Evolutionary conservation across 2,329 filamentous ascomycete species (phyloP).

Genomic region (Diaporthe velutina): DNA sequence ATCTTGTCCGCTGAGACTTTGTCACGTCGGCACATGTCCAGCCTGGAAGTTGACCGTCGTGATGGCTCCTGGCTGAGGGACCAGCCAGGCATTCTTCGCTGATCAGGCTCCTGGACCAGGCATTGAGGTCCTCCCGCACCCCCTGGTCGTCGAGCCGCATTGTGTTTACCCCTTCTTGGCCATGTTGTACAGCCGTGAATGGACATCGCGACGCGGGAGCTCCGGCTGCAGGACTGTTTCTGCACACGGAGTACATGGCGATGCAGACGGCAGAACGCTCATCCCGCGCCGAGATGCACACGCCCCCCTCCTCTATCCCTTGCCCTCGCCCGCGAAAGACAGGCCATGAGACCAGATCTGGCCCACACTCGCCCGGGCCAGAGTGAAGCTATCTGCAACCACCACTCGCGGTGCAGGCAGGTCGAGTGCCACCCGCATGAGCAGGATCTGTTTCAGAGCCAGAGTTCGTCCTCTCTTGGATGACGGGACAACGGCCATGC

Average conservation of each 20-base stretch:
- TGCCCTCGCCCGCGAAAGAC: background rate
- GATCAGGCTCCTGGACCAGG: background rate
- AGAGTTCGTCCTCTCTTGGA: background rate
- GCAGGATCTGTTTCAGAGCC: constrained; percentile 26
- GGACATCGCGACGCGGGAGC: background rate
- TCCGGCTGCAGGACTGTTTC: background rate
- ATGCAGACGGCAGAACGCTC: background rate
- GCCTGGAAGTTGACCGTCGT: background rate
- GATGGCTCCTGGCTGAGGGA: constrained; percentile 8
- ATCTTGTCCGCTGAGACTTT: background rate
- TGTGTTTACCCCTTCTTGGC: background rate
- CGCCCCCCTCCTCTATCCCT: constrained; percentile 15
- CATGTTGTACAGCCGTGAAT: constrained; percentile 9
- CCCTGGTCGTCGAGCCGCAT: background rate
- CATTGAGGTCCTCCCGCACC: background rate
- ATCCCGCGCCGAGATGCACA: constrained; percentile 14
- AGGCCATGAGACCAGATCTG: background rate
- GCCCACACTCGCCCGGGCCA: background rate
- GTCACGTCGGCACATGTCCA: constrained; percentile 5
- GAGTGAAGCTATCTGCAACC: constrained; percentile 11
- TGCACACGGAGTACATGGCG: constrained; percentile 29
- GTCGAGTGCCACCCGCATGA: constrained; percentile 13
- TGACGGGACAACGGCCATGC: background rate
- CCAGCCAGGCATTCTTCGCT: background rate
- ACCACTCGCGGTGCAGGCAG: background rate